phyloP scores from a whole-genome alignment of 805 yeast species.

The Crinitomyces ghanaensis region DNA sequence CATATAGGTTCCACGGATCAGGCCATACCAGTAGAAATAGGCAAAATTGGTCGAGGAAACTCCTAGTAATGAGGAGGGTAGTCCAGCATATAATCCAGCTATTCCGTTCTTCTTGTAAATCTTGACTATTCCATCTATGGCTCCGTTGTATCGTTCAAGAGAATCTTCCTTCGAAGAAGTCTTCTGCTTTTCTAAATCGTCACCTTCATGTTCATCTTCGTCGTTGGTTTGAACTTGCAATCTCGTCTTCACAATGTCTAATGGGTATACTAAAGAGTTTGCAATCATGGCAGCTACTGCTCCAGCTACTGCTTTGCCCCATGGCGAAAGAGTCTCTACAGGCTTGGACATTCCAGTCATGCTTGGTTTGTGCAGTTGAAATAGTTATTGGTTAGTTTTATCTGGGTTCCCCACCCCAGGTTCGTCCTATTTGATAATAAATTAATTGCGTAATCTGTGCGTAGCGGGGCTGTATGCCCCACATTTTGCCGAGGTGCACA shows the following conservation, averaged over 20 bases:
- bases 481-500: too few relatives aligned
- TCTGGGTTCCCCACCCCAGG: too few relatives aligned
- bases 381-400: too few relatives aligned
- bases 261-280: slow-evolving; percentile 66
- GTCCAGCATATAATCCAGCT: slow-evolving; percentile 61
- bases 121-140: slow-evolving; percentile 50
- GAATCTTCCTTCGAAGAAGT: neutral
- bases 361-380: too few relatives aligned
- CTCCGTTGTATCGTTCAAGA: slow-evolving; percentile 34
- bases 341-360: too few relatives aligned
- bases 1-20: slow-evolving; percentile 48
- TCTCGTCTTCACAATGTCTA: slow-evolving; percentile 65
- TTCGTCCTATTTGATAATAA: too few relatives aligned
- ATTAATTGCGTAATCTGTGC: too few relatives aligned
- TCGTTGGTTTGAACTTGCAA: slow-evolving; percentile 52
- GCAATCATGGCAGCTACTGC: slow-evolving; percentile 75
- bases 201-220: slow-evolving; percentile 4
- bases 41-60: slow-evolving; percentile 71
- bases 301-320: slow-evolving; percentile 74
- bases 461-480: too few relatives aligned
- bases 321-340: slow-evolving; percentile 40
- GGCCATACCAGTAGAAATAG: slow-evolving; percentile 79
- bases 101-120: slow-evolving; percentile 49
- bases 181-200: slow-evolving; percentile 6
- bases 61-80: slow-evolving; percentile 54